Conservation (phyloP, 768 basidiomycete species). For the Tylopilus intermedius region DNA sequence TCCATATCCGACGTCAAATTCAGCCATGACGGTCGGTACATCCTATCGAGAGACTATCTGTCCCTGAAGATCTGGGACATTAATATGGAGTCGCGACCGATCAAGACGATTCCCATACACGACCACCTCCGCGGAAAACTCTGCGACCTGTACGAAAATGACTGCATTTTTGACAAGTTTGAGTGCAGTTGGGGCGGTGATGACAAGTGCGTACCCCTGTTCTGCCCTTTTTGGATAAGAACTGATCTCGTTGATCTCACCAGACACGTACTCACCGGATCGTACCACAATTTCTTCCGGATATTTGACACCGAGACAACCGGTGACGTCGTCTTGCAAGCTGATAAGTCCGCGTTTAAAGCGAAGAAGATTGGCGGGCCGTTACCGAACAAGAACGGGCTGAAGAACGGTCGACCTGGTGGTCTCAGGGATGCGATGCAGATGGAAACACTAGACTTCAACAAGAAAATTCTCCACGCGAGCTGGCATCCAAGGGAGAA, state of each 20-base stretch:
- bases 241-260: conserved; percentile 6
- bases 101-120: conserved; percentile 98
- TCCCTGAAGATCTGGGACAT: conserved; percentile 99
- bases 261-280: conserved; percentile 96
- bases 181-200: conserved; percentile 98
- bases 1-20: conserved; percentile 99
- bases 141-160: conserved; percentile 98
- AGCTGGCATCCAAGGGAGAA: conserved; percentile 99
- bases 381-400: conserved; percentile 59
- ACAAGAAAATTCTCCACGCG: conserved; percentile 94
- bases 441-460: conserved; percentile 81
- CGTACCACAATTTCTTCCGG: conserved; percentile 99
- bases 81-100: conserved; percentile 94
- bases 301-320: conserved; percentile 91
- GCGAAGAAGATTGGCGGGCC: conserved; percentile 97
- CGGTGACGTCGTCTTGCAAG: conserved; percentile 91
- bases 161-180: conserved; percentile 99
- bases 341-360: conserved; percentile 99
- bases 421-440: conserved; percentile 81
- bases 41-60: conserved; percentile 93
- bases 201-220: conserved; percentile 67
- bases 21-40: conserved; percentile 94
- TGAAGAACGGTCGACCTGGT: conserved; percentile 75
- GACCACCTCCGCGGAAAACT: conserved; percentile 96
- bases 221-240: conserved; percentile 8